These are phyloP conservation scores for Penicillium sp. DNA, from an alignment of 2,329 filamentous ascomycete species.

Conservation along the genomic window DNA sequence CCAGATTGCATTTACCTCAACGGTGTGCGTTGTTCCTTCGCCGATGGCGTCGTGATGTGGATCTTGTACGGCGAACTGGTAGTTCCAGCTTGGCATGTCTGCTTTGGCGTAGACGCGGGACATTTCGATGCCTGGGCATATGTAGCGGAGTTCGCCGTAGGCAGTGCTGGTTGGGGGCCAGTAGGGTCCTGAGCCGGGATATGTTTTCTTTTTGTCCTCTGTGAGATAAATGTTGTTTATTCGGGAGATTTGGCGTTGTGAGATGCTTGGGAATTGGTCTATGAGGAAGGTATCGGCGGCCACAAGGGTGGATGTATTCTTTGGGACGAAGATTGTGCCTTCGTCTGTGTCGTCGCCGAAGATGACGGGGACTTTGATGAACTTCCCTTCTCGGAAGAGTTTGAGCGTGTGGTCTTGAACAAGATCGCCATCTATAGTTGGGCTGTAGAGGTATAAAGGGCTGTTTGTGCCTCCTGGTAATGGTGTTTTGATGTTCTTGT, in stretches of 20 bases:
- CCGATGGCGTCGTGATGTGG: slow-evolving; percentile 57
- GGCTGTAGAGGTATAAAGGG: slow-evolving; percentile 57
- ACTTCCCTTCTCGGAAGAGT: slow-evolving; percentile 54
- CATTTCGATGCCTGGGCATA: slow-evolving; percentile 65
- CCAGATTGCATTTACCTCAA: slow-evolving; percentile 70
- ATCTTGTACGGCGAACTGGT: slow-evolving; percentile 71
- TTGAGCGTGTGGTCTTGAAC: slow-evolving; percentile 55
- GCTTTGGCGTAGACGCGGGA: slow-evolving; percentile 46
- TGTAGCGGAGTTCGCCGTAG: slow-evolving; percentile 69
- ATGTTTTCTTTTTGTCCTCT: slow-evolving; percentile 47
- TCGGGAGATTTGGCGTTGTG: slow-evolving; percentile 51
- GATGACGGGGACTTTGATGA: slow-evolving; percentile 59
- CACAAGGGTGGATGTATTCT: slow-evolving; percentile 49
- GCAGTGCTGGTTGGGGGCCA: slow-evolving; percentile 63
- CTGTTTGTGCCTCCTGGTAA: slow-evolving; percentile 49
- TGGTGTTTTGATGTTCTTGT: slow-evolving; percentile 50
- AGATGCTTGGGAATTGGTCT: slow-evolving; percentile 63
- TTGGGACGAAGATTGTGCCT: slow-evolving; percentile 65
- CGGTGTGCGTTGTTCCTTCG: slow-evolving; percentile 68
- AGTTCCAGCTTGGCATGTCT: slow-evolving; percentile 61
- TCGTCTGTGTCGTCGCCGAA: slow-evolving; percentile 67
- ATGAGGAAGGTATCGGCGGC: slow-evolving; percentile 61
- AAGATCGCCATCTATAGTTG: slow-evolving; percentile 57
- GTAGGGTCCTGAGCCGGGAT: slow-evolving; percentile 56
- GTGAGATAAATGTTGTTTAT: slow-evolving; percentile 64